phyloP scores from a whole-genome alignment of 148 eudicot species.

The Mesembryanthemum crystallinum region DNA sequence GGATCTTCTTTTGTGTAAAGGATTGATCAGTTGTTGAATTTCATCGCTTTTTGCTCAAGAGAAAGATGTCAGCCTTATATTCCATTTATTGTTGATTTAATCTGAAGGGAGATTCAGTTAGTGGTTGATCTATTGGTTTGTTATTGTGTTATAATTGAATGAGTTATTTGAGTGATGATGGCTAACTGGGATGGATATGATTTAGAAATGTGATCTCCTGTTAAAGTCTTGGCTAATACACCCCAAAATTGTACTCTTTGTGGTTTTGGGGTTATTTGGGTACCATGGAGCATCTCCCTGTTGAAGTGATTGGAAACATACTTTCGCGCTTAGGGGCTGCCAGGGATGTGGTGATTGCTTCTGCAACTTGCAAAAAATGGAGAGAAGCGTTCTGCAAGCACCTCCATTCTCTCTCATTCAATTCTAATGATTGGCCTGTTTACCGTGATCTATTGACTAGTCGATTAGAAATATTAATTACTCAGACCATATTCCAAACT shows the following conservation, averaged over 20 bases:
- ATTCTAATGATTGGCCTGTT: slow-evolving; percentile 65
- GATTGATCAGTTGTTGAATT: slow-evolving; percentile 11
- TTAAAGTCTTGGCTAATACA: neutral
- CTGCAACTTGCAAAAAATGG: slow-evolving; percentile 81
- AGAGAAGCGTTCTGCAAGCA: slow-evolving; percentile 69
- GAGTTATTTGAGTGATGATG: slow-evolving; percentile 10
- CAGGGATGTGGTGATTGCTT: slow-evolving; percentile 74
- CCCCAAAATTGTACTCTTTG: slow-evolving; percentile 16
- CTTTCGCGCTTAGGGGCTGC: slow-evolving; percentile 74
- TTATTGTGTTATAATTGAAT: slow-evolving; percentile 5
- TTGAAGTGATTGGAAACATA: slow-evolving; percentile 93
- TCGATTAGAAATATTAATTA: slow-evolving; percentile 67
- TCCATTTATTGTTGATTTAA: neutral
- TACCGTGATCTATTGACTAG: slow-evolving; percentile 55
- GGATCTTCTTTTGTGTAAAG: slow-evolving; percentile 22
- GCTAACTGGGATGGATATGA: neutral
- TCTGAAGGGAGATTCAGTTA: neutral
- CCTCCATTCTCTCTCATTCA: slow-evolving; percentile 69
- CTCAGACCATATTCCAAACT: slow-evolving; percentile 79
- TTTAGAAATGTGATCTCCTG: slow-evolving; percentile 11
- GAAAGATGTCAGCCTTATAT: neutral
- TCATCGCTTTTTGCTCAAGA: neutral
- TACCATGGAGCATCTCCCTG: slow-evolving; percentile 72
- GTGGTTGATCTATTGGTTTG: neutral
- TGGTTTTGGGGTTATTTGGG: slow-evolving; percentile 15